Evolutionary conservation across 1,284 basidiomycete genomes (phyloP).

Genomic region (Sporisorium exsertum): DNA sequence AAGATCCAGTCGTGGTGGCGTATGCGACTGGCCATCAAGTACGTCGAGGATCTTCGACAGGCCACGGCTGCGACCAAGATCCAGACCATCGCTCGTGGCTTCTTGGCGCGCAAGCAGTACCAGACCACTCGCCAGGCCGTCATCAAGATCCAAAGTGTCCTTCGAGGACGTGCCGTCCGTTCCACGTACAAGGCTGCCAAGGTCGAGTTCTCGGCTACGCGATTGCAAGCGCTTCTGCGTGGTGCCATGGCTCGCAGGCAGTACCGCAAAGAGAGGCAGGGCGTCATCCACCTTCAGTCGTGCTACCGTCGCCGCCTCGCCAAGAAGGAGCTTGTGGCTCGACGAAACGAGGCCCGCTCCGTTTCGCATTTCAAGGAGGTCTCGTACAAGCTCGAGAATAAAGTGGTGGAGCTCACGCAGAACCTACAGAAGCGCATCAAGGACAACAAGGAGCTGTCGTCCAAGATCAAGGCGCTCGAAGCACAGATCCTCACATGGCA

Average conservation of each 20-base stretch:
- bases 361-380: constrained; percentile 99
- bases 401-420: constrained; percentile 98
- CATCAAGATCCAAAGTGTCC: constrained; percentile 81
- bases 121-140: constrained; percentile 77
- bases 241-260: constrained; percentile 79
- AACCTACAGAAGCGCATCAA: constrained; percentile 89
- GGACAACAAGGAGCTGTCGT: constrained; percentile 89
- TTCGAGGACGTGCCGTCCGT: constrained; percentile 84
- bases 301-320: constrained; percentile 90
- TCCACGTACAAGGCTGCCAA: constrained; percentile 76
- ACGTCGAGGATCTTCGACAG: constrained; percentile 79
- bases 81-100: constrained; percentile 80
- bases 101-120: constrained; percentile 80
- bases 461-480: constrained; percentile 82
- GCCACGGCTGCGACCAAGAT: constrained; percentile 82
- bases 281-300: constrained; percentile 88
- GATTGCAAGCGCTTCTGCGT: constrained; percentile 86
- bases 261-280: constrained; percentile 78
- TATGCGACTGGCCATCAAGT: constrained; percentile 79
- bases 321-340: constrained; percentile 82
- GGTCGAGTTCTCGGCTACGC: constrained; percentile 77
- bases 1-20: constrained; percentile 95
- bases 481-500: constrained; percentile 86
- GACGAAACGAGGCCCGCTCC: constrained; percentile 92
- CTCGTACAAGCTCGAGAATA: constrained; percentile 97